These are phyloP conservation scores for Neopestalotiopsis rosae DNA, from an alignment of 2,329 filamentous ascomycete species.

Conservation along the genomic window DNA sequence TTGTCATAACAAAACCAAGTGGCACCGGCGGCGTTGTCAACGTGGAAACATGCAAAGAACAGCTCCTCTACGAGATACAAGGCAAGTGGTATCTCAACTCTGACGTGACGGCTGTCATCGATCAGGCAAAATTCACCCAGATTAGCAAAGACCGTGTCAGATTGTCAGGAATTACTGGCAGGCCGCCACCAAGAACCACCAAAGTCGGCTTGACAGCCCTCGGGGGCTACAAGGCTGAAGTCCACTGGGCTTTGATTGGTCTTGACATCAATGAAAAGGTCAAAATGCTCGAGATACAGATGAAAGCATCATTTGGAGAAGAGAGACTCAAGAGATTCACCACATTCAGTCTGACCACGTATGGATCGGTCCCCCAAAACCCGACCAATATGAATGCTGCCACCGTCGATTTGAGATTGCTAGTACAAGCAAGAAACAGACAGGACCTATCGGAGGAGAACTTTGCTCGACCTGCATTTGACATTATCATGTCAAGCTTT, in stretches of 20 bases:
- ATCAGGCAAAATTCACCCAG: slow-evolving; percentile 44
- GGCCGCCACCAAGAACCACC: slow-evolving; percentile 29
- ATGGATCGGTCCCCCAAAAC: slow-evolving; percentile 34
- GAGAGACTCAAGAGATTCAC: slow-evolving; percentile 17
- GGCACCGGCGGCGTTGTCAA: slow-evolving; percentile 27
- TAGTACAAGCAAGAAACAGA: slow-evolving; percentile 44
- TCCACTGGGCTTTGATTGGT: slow-evolving; percentile 16
- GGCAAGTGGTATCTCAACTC: slow-evolving; percentile 50
- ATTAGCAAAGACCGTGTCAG: slow-evolving; percentile 31
- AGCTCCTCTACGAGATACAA: slow-evolving; percentile 52
- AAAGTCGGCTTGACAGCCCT: slow-evolving; percentile 18
- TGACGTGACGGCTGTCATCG: slow-evolving; percentile 45
- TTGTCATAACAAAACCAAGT: slow-evolving; percentile 27
- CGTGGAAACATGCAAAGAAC: slow-evolving; percentile 38
- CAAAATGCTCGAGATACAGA: slow-evolving; percentile 32
- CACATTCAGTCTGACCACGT: slow-evolving; percentile 22
- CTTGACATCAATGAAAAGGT: slow-evolving; percentile 20
- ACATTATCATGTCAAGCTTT: slow-evolving; percentile 30
- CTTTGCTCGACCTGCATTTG: slow-evolving; percentile 31
- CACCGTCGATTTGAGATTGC: slow-evolving; percentile 42
- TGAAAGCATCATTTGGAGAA: slow-evolving; percentile 33
- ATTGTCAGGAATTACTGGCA: slow-evolving; percentile 35
- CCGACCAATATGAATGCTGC: slow-evolving; percentile 37
- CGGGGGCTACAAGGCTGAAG: slow-evolving; percentile 18
- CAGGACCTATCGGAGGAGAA: slow-evolving; percentile 28